Evolutionary conservation across 78 protist genomes (phyloP), one percentile per base, ranked within the genome.

Genomic region (Dictyostelium citrinum): DNA sequence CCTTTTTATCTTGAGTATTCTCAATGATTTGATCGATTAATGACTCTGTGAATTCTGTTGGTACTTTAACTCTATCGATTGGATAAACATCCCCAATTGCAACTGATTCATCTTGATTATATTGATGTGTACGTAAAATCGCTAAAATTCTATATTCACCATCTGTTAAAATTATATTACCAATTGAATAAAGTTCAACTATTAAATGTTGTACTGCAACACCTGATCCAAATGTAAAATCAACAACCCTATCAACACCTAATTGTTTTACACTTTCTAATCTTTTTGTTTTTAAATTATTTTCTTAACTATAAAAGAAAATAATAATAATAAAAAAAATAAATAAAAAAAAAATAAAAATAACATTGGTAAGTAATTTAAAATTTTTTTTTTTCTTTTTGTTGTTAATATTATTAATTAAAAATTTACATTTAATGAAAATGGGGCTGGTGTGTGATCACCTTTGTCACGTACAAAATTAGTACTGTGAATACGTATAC

Each of bases 241-340:
- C 98, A 33, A 98, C 84, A 41, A 97, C 90, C 68, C 99, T 98
- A 67, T 99, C 99, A 31, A 91, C 88, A 22, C 99, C 99, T 8
- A 98, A 68, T 92, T 98, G 99, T 35, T 46, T 67, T 20, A 98
- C 93, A 77, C 41, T 81, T 39, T 95, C 98, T 35, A 98, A 49
- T 14, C 98, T 84, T 71, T 82, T 74, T 11, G 90, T 75, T 43
- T 97, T 95, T 11, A 98, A 12, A 93, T n/a, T 98, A 98, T 93
- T 98, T 98, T 82, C 99, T 96, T 45, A 98, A 83, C 96, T 97
- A 97, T 6, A 70, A 6, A 24, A 16, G 1, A 97, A 6, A 70
- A 49, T 49, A 1, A 49, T 49, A 49, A 49, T 1, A 49, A 16
- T 49, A 49, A 97, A 96, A 35, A 43, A 68, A 7, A 70, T 33